phyloP scores from a whole-genome alignment of 2,329 filamentous ascomycete species.

The Aspergillus thermomutatus region DNA sequence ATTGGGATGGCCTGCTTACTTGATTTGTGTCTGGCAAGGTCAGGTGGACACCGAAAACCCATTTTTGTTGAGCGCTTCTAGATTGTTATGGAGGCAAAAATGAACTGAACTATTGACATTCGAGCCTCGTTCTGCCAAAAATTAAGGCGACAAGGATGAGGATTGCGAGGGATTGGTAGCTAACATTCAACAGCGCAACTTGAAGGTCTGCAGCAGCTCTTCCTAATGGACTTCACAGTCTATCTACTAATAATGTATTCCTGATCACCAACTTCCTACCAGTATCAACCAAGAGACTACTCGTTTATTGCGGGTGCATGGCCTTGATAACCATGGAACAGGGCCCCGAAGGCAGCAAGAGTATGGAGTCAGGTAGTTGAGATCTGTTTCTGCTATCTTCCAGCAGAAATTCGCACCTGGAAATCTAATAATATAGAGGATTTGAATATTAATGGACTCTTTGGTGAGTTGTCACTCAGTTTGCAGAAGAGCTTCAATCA shows the following conservation, averaged over 20 bases:
- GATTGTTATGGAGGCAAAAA: not conserved
- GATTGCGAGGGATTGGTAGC: not conserved
- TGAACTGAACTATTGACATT: not conserved
- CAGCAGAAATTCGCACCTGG: not conserved
- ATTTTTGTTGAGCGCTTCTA: not conserved
- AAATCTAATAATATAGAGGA: not conserved
- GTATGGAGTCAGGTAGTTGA: not conserved
- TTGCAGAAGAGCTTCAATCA: constrained; percentile 3
- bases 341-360: not conserved
- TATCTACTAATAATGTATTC: not conserved
- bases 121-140: not conserved
- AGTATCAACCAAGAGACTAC: not conserved
- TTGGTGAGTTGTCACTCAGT: not conserved
- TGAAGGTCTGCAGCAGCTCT: not conserved
- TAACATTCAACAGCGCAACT: not conserved
- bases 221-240: not conserved
- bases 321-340: not conserved
- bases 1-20: constrained; percentile 9
- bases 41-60: not conserved
- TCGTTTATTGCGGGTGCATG: not conserved
- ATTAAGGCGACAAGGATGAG: not conserved
- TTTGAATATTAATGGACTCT: not conserved
- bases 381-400: not conserved
- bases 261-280: too few relatives aligned
- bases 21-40: not conserved